Conservation (phyloP, 495 filamentous ascomycete species). For the Hypoxylon intermedium region DNA sequence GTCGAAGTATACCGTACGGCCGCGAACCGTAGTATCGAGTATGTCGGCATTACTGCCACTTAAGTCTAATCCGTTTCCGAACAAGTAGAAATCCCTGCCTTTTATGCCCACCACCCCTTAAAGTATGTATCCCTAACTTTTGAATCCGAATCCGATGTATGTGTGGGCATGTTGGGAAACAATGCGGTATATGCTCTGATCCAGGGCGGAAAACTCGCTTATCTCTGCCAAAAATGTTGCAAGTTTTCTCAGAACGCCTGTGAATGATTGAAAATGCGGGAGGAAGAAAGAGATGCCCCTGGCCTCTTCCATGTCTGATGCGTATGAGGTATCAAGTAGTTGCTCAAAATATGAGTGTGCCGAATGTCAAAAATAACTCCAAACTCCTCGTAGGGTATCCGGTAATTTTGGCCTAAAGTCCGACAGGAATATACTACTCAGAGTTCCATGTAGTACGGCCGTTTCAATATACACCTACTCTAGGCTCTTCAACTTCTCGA, state of each 20-base stretch:
- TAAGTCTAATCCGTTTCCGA: constrained; percentile 11
- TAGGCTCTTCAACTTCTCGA: background rate
- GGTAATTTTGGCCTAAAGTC: constrained; percentile 17
- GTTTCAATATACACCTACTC: background rate
- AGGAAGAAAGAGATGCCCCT: constrained; percentile 18
- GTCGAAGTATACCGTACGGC: constrained; percentile 9
- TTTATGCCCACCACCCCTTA: constrained; percentile 1
- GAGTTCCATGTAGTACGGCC: constrained; percentile 16
- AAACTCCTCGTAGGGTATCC: constrained; percentile 30
- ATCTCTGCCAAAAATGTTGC: background rate
- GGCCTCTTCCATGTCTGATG: constrained; percentile 7
- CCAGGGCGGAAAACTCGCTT: constrained; percentile 5
- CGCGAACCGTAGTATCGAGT: background rate
- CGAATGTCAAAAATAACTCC: constrained; percentile 23
- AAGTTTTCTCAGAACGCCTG: constrained; percentile 22
- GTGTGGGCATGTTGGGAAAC: constrained; percentile 7
- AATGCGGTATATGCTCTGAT: constrained; percentile 10
- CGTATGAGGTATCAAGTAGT: constrained; percentile 23
- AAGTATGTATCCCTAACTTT: constrained; percentile 11
- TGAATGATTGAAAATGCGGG: constrained; percentile 11
- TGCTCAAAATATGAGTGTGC: constrained; percentile 18
- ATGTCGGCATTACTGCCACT: constrained; percentile 4
- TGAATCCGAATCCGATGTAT: constrained; percentile 13
- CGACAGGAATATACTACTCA: constrained; percentile 13
- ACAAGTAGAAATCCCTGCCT: background rate